Conservation (phyloP, 768 basidiomycete species). For the Phanerochaete sordida region DNA sequence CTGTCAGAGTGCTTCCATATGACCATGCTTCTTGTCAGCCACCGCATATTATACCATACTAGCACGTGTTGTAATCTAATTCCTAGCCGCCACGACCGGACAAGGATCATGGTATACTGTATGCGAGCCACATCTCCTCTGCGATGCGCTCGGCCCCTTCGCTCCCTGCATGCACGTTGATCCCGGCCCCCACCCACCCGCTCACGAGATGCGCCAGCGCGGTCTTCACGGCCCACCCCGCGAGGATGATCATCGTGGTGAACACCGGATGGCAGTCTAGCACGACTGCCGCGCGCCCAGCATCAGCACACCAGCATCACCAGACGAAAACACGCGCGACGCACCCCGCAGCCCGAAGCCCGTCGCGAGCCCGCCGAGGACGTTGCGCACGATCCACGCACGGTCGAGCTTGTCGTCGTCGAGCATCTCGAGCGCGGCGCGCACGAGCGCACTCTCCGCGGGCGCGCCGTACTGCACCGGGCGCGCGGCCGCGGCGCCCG, state of each 20-base stretch:
- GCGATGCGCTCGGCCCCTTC: slow-evolving; percentile 44
- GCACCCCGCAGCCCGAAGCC: slow-evolving; percentile 82
- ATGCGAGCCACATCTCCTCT: slow-evolving; percentile 74
- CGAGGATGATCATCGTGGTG: slow-evolving; percentile 70
- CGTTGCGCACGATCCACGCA: slow-evolving; percentile 81
- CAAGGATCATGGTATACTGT: slow-evolving; percentile 64
- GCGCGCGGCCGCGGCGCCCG: background rate
- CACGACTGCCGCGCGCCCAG: slow-evolving; percentile 47
- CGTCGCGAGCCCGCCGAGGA: slow-evolving; percentile 82
- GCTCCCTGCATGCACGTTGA: background rate
- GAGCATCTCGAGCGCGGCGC: slow-evolving; percentile 48
- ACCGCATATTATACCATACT: background rate
- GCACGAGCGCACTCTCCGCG: slow-evolving; percentile 32
- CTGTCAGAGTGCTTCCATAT: no score
- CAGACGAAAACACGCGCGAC: no score
- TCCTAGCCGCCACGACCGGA: background rate
- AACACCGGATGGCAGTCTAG: slow-evolving; percentile 72
- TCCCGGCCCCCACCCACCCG: slow-evolving; percentile 53
- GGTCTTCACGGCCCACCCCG: slow-evolving; percentile 73
- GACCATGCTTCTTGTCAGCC: background rate
- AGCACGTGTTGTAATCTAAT: background rate
- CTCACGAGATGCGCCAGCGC: slow-evolving; percentile 56
- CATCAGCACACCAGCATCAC: no score
- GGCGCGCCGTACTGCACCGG: slow-evolving; percentile 21
- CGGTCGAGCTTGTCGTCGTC: slow-evolving; percentile 75